Evolutionary conservation across 495 filamentous ascomycete genomes (phyloP).

Genomic region (Saxophila tyrrhenica): DNA sequence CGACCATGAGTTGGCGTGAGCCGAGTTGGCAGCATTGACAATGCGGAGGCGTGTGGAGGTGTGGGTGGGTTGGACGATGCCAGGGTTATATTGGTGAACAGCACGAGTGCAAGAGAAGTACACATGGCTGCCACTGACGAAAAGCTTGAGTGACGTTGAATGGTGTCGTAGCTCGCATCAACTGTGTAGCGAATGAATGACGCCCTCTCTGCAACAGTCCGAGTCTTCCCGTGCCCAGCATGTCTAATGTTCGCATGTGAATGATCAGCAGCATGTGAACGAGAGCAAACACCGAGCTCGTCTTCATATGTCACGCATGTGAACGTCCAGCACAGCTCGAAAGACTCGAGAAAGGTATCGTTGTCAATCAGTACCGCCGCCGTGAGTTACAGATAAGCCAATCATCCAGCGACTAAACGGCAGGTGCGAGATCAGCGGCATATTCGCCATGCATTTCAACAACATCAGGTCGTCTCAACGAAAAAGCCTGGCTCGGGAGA

Average conservation of each 20-base stretch:
- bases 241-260: background rate
- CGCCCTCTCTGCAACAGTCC: too few relatives aligned
- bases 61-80: background rate
- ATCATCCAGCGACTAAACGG: background rate
- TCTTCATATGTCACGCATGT: too few relatives aligned
- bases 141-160: too few relatives aligned
- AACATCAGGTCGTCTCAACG: background rate
- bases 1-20: constrained; percentile 1
- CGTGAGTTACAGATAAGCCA: background rate
- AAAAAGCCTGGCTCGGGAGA: too few relatives aligned
- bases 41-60: constrained; percentile 1
- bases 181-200: too few relatives aligned
- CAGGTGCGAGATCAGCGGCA: background rate
- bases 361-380: background rate
- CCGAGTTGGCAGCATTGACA: too few relatives aligned
- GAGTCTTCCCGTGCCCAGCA: too few relatives aligned
- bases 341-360: too few relatives aligned
- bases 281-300: background rate
- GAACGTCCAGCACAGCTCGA: background rate
- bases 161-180: too few relatives aligned
- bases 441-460: background rate
- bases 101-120: too few relatives aligned
- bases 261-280: background rate
- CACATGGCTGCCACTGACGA: too few relatives aligned
- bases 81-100: too few relatives aligned